Percentiles rank a stretch among this genome's conserved stretches.
These are phyloP conservation scores for Pseudopyrenochaeta lycopersici DNA, from an alignment of 2,329 filamentous ascomycete genomes.

Conservation along the genomic window DNA sequence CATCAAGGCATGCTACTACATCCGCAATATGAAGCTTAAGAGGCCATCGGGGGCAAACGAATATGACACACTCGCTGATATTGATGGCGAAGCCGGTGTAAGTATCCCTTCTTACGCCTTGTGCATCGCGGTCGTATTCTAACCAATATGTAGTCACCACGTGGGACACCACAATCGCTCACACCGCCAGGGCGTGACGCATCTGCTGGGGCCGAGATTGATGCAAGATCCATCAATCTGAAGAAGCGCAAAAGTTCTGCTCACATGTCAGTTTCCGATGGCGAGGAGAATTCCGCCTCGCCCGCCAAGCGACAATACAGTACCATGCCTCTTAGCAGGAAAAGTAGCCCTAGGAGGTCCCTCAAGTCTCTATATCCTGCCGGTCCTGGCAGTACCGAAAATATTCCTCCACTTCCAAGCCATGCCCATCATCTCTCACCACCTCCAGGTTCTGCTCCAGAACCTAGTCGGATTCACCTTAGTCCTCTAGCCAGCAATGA, in stretches of 20 bases:
- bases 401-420: slow-evolving; percentile 33
- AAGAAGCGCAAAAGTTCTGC: slow-evolving; percentile 47
- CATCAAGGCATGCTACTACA: slow-evolving; percentile 51
- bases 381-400: slow-evolving; percentile 33
- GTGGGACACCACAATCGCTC: slow-evolving; percentile 37
- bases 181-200: slow-evolving; percentile 34
- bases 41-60: slow-evolving; percentile 40
- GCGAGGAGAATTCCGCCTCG: slow-evolving; percentile 34
- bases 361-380: slow-evolving; percentile 33
- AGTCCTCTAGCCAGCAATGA: slow-evolving; percentile 40
- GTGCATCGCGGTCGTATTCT: slow-evolving; percentile 13
- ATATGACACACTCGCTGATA: slow-evolving; percentile 41
- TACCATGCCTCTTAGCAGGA: slow-evolving; percentile 34
- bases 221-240: slow-evolving; percentile 30
- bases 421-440: slow-evolving; percentile 29
- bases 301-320: slow-evolving; percentile 41
- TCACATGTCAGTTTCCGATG: slow-evolving; percentile 40
- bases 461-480: slow-evolving; percentile 34
- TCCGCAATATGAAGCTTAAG: slow-evolving; percentile 49
- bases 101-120: slow-evolving; percentile 7
- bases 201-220: slow-evolving; percentile 27
- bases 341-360: slow-evolving; percentile 41
- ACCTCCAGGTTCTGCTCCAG: slow-evolving; percentile 24
- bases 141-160: slow-evolving; percentile 37
- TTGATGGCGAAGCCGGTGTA: slow-evolving; percentile 36